phyloP scores from a whole-genome alignment of 257 asterid genomes.

The Solanum virginianum region DNA sequence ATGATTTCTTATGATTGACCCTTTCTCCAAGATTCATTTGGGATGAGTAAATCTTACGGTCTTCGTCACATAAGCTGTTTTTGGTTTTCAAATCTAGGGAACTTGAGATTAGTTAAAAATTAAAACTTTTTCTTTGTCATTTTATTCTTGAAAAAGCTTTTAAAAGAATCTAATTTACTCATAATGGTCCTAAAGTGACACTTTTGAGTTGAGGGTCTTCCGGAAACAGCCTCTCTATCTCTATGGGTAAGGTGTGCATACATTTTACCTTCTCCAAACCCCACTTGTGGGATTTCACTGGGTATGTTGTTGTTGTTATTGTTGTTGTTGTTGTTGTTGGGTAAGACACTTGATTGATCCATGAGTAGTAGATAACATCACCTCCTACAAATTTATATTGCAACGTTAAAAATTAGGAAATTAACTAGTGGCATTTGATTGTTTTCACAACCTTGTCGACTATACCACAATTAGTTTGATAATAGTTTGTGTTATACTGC shows the following conservation, averaged over 20 bases:
- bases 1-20: not conserved
- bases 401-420: not conserved
- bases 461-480: not conserved
- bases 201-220: too few relatives aligned
- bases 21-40: too few relatives aligned
- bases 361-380: not conserved
- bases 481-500: not conserved
- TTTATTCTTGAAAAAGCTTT: too few relatives aligned
- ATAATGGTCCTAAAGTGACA: not conserved
- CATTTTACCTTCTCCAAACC: too few relatives aligned
- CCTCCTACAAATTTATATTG: not conserved
- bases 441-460: not conserved
- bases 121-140: not conserved
- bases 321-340: too few relatives aligned
- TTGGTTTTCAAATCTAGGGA: not conserved
- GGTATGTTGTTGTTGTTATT: too few relatives aligned
- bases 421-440: not conserved
- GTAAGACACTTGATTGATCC: not conserved
- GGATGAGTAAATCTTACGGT: too few relatives aligned
- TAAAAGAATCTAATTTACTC: not conserved
- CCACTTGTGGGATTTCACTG: too few relatives aligned
- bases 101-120: not conserved
- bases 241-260: too few relatives aligned
- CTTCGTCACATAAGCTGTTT: not conserved
- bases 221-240: too few relatives aligned